Evolutionary conservation across 2,329 filamentous ascomycete genomes (phyloP).

Genomic region (Fusarium sp.): DNA sequence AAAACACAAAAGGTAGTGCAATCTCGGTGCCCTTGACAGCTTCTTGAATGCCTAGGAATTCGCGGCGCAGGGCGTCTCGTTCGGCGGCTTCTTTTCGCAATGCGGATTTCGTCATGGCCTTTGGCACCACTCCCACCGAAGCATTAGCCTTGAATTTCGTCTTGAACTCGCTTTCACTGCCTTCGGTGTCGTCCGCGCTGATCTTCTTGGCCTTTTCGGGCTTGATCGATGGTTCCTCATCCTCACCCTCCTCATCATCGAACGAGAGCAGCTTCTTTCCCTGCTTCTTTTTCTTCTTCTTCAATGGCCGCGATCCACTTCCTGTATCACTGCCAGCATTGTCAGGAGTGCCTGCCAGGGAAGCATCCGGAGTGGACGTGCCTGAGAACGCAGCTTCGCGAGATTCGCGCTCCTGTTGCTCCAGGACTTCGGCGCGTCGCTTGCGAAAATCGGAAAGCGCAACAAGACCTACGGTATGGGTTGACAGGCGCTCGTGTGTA

Average conservation of each 20-base stretch:
- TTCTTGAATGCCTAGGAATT: slow-evolving; percentile 87
- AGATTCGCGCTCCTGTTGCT: slow-evolving; percentile 87
- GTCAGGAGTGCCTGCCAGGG: slow-evolving; percentile 63
- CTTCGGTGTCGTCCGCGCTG: slow-evolving; percentile 51
- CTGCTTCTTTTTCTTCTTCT: slow-evolving; percentile 60
- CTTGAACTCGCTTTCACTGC: slow-evolving; percentile 37
- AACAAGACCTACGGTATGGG: slow-evolving; percentile 90
- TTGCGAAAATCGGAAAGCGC: slow-evolving; percentile 95
- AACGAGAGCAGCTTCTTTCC: slow-evolving; percentile 71
- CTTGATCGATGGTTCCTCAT: slow-evolving; percentile 57
- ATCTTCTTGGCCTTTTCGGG: slow-evolving; percentile 55
- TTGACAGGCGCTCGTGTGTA: slow-evolving; percentile 85
- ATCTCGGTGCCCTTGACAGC: slow-evolving; percentile 91
- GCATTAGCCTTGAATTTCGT: slow-evolving; percentile 72
- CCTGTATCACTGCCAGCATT: slow-evolving; percentile 55
- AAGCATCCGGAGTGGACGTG: slow-evolving; percentile 63
- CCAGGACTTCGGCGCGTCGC: slow-evolving; percentile 91
- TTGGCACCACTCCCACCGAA: slow-evolving; percentile 74
- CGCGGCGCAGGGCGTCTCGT: slow-evolving; percentile 81
- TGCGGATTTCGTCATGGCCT: slow-evolving; percentile 77
- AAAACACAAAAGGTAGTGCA: slow-evolving; percentile 94
- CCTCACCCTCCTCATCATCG: slow-evolving; percentile 75
- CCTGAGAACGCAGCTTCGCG: slow-evolving; percentile 69
- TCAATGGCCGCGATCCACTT: slow-evolving; percentile 41
- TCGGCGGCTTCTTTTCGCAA: slow-evolving; percentile 83